Evolutionary conservation across 2,329 filamentous ascomycete genomes (phyloP).

Genomic region (Davidsoniella australis): DNA sequence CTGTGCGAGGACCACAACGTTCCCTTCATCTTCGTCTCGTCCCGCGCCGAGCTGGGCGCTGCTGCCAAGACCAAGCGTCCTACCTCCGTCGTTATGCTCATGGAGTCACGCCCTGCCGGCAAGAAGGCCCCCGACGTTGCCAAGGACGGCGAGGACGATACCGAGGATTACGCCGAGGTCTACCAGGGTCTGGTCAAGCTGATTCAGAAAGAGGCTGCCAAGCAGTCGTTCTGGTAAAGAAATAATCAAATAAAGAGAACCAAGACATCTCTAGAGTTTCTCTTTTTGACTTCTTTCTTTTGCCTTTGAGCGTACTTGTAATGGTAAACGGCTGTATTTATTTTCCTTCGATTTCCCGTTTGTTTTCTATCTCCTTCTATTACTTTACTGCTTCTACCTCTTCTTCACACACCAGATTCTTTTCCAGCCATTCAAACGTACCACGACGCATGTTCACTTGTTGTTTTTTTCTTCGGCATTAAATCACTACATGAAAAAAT

Average conservation of each 20-base stretch:
- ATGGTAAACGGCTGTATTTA: too few species aligned
- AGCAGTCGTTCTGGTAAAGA: constrained; percentile 32
- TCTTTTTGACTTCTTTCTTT: not conserved
- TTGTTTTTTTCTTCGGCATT: not conserved
- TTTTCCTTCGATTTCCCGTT: not conserved
- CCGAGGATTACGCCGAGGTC: constrained; percentile 43
- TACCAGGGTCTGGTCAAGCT: constrained; percentile 50
- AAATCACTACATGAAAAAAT: constrained; percentile 4
- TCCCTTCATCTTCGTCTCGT: constrained; percentile 88
- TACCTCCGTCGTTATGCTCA: constrained; percentile 87
- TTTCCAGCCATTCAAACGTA: not conserved
- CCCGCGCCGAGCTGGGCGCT: constrained; percentile 80
- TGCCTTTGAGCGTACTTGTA: not conserved
- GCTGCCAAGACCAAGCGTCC: constrained; percentile 91
- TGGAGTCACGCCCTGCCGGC: constrained; percentile 35
- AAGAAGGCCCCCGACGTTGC: constrained; percentile 28
- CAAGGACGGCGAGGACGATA: constrained; percentile 31
- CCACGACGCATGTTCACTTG: not conserved
- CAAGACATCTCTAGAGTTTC: not conserved
- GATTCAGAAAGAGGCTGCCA: constrained; percentile 46
- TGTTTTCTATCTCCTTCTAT: not conserved
- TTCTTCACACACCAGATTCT: not conserved
- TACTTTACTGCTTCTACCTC: not conserved
- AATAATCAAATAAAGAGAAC: not conserved
- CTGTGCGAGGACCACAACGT: constrained; percentile 97